Base-by-base conservation (phyloP, 1,284 basidiomycete genomes). In the Rhodofomes roseus region DNA sequence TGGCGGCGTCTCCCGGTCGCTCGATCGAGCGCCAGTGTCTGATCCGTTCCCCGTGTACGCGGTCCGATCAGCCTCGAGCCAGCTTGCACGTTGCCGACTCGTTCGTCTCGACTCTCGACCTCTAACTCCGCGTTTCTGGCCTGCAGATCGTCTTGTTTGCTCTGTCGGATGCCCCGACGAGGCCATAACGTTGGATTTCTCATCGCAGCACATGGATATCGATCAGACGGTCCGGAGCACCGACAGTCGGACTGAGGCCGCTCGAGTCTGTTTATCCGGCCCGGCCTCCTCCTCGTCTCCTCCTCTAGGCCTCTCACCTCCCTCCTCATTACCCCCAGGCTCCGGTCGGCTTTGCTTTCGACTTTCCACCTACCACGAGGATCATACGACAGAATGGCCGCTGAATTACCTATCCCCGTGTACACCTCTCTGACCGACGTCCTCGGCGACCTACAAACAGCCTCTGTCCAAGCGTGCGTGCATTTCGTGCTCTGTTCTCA, bases 401-500 rank as follows among this genome's bases (percentile, higher is more conserved):
- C 85, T 18, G 72, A 85, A 62, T 77, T 83, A 50, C 78, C 82
- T 7, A 82, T 93, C 60, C 88, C 90, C 8, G 69, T 89, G 5
- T 89, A 84, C 69, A 83, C 80, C 5, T 79, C 79, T 41, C 79
- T 92, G 53, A 75, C 77, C 22, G 79, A 89, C 56, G 79, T 89
- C 2, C 86, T 89, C 65, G 78, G 79, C 5, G 81, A 80, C 67
- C 70, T 83, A 9, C 78, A 80, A 9, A 79, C 82, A 4, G 82
- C 85, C 2, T 66, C 85, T n/a, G 78, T 81, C 31, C 84, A 91
- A 68, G 80, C 80, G 72, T 83, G 60, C 62, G 81, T 73, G 16
- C 20, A 20, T 34, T 53, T n/a, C 12, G 31, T 16, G 31, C 4
- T 34, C 20, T n/a, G 7, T 57, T 22, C 23, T n/a, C 6, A 14